These are phyloP conservation scores for Cladosporium cucumerinum DNA, from an alignment of 2,329 filamentous ascomycete genomes.

Conservation along the genomic window DNA sequence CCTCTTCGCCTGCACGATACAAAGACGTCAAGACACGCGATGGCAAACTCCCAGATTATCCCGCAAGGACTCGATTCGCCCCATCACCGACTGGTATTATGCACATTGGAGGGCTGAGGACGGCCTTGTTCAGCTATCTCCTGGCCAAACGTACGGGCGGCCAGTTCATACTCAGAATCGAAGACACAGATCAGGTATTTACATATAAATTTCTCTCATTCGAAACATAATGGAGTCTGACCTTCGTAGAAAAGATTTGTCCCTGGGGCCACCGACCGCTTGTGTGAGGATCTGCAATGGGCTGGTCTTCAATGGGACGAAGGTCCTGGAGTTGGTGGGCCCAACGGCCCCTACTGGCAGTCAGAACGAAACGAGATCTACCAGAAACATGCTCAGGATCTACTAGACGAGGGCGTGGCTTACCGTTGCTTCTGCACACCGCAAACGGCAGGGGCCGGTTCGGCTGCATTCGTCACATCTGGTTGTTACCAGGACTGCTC, in stretches of 20 bases:
- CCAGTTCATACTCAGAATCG: conserved; percentile 84
- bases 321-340: conserved; percentile 78
- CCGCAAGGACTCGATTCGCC: conserved; percentile 81
- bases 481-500: conserved; percentile 72
- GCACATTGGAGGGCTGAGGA: conserved; percentile 86
- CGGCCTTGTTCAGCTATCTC: conserved; percentile 92
- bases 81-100: conserved; percentile 93
- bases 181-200: conserved; percentile 86
- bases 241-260: conserved; percentile 70
- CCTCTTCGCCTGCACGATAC: conserved; percentile 6
- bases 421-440: conserved; percentile 90
- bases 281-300: conserved; percentile 82
- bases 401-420: conserved; percentile 69
- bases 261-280: conserved; percentile 68
- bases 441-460: conserved; percentile 50
- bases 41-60: conserved; percentile 49
- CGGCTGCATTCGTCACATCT: conserved; percentile 58
- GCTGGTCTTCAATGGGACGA: conserved; percentile 91
- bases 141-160: conserved; percentile 84
- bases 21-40: conserved; percentile 12
- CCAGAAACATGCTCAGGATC: conserved; percentile 62
- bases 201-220: background rate
- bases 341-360: conserved; percentile 83
- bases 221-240: background rate
- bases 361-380: conserved; percentile 78